phyloP scores from a whole-genome alignment of 768 basidiomycete species.

The Serendipita sp. region DNA sequence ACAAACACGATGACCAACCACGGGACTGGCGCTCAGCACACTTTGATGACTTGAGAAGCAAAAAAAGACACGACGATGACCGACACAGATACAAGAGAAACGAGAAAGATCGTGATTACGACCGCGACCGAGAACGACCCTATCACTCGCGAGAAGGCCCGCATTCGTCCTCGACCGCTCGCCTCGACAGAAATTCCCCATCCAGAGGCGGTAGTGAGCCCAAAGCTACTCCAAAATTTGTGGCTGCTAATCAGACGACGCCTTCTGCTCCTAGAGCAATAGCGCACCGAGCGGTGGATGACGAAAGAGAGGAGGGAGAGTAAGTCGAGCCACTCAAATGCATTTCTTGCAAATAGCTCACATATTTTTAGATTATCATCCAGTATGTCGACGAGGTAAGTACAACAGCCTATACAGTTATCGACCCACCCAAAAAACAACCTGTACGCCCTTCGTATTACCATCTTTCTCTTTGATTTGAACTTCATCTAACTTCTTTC shows the following conservation, averaged over 20 bases:
- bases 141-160: constrained; percentile 19
- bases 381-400: constrained; percentile 13
- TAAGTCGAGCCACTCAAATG: constrained; percentile 32
- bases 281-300: constrained; percentile 15
- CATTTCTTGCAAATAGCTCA: constrained; percentile 8
- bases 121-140: constrained; percentile 19
- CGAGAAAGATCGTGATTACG: constrained; percentile 19
- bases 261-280: constrained; percentile 15
- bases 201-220: constrained; percentile 8
- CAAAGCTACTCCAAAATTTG: neutral
- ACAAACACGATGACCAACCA: constrained; percentile 11
- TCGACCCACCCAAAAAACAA: constrained; percentile 17
- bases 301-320: constrained; percentile 85
- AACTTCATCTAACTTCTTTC: neutral
- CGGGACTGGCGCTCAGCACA: constrained; percentile 13
- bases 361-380: constrained; percentile 45
- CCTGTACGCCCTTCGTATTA: constrained; percentile 9
- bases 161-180: constrained; percentile 16
- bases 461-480: neutral
- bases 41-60: constrained; percentile 22
- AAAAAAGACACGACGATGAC: constrained; percentile 18
- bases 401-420: constrained; percentile 16
- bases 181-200: constrained; percentile 12
- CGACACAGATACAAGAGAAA: neutral
- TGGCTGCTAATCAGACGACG: neutral